Evolutionary conservation across 2,329 filamentous ascomycete species (phyloP).

Genomic region (Trichoderma oligosporum): DNA sequence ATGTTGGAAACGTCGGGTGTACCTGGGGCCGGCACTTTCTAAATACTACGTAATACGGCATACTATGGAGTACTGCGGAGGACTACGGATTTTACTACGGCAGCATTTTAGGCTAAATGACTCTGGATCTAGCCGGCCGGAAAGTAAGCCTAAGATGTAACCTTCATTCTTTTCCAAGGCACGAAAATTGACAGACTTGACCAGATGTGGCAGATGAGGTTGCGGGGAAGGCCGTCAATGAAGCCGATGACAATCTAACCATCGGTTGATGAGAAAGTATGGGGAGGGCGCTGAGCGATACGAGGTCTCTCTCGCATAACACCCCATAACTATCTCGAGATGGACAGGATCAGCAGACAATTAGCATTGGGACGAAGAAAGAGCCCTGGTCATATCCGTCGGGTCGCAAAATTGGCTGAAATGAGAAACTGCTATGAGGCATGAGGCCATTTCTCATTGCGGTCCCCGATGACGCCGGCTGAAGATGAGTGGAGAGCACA

Average conservation of each 20-base stretch:
- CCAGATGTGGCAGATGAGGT: not conserved
- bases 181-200: not conserved
- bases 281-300: slow-evolving; percentile 4
- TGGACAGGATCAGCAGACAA: slow-evolving; percentile 4
- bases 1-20: slow-evolving; percentile 1
- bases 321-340: not conserved
- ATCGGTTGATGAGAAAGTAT: slow-evolving; percentile 10
- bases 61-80: too few species aligned
- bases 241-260: slow-evolving; percentile 8
- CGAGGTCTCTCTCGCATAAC: not conserved
- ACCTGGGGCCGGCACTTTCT: not conserved
- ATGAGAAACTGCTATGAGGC: not conserved
- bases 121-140: not conserved
- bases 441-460: slow-evolving; percentile 4
- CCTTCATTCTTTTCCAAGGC: not conserved
- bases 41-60: not conserved
- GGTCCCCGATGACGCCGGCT: not conserved
- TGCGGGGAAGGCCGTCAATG: slow-evolving; percentile 8
- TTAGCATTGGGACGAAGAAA: not conserved
- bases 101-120: slow-evolving; percentile 10
- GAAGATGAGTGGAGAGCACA: not conserved
- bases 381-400: not conserved
- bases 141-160: slow-evolving; percentile 10
- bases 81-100: too few species aligned
- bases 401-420: not conserved